phyloP scores from a whole-genome alignment of 2,329 filamentous ascomycete genomes.

The Cercospora sp. region DNA sequence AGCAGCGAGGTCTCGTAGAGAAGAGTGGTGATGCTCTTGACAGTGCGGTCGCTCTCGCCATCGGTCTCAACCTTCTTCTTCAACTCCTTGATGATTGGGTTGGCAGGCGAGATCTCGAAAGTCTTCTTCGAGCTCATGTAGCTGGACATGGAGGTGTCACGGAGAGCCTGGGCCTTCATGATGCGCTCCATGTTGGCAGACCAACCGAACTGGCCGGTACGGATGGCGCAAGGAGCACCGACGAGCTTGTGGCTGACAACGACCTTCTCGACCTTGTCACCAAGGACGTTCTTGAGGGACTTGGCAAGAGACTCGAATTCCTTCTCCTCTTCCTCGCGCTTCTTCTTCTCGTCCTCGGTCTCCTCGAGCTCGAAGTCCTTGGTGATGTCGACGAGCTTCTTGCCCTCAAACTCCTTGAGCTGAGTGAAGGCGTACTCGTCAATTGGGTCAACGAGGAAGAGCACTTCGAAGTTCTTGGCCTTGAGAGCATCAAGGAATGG shows the following conservation, averaged over 20 bases:
- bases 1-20: slow-evolving; percentile 98
- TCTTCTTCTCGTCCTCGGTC: slow-evolving; percentile 98
- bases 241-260: slow-evolving; percentile 97
- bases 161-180: slow-evolving; percentile 99
- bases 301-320: slow-evolving; percentile 94
- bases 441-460: slow-evolving; percentile 99
- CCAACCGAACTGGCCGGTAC: slow-evolving; percentile 99
- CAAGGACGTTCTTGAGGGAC: slow-evolving; percentile 97
- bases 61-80: slow-evolving; percentile 99
- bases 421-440: slow-evolving; percentile 99
- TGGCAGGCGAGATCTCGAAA: slow-evolving; percentile 99
- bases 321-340: slow-evolving; percentile 96
- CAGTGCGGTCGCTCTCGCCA: slow-evolving; percentile 96
- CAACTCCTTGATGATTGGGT: slow-evolving; percentile 95
- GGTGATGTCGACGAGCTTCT: slow-evolving; percentile 99
- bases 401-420: slow-evolving; percentile 99
- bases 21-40: slow-evolving; percentile 98
- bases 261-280: slow-evolving; percentile 99
- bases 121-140: slow-evolving; percentile 99
- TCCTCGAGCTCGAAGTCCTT: slow-evolving; percentile 99
- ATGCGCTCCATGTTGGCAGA: slow-evolving; percentile 99
- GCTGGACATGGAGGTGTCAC: slow-evolving; percentile 98
- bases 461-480: slow-evolving; percentile 98
- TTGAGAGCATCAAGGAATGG: slow-evolving; percentile 98
- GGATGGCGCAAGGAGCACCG: slow-evolving; percentile 94